Conservation (phyloP, 495 filamentous ascomycete genomes). For the Penicillium angulare region DNA sequence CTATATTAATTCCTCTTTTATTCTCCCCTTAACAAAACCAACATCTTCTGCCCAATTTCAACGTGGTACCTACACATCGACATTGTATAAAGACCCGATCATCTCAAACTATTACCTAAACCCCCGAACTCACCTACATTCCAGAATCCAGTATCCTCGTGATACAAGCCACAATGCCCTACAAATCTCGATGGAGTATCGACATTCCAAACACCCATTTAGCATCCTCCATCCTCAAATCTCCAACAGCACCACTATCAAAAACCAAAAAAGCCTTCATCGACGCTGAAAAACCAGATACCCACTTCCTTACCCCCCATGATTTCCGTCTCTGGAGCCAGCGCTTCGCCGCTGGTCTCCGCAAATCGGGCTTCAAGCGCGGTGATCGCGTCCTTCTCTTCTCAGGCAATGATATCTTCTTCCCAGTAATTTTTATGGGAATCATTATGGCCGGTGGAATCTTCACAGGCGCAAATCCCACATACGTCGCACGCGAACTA, state of each 20-base stretch:
- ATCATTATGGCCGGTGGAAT: constrained; percentile 75
- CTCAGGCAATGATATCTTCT: constrained; percentile 71
- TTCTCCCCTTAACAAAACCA: too few relatives aligned
- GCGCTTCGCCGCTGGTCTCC: constrained; percentile 69
- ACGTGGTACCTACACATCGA: background rate
- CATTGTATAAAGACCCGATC: background rate
- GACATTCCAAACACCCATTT: constrained; percentile 49
- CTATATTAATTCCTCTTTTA: too few relatives aligned
- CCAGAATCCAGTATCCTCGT: background rate
- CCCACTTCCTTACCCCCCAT: constrained; percentile 53
- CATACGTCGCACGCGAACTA: constrained; percentile 67
- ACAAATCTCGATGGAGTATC: constrained; percentile 50
- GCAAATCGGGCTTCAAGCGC: constrained; percentile 57
- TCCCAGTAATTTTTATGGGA: constrained; percentile 69
- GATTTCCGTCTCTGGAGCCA: constrained; percentile 68
- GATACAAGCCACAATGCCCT: constrained; percentile 40
- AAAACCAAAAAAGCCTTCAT: constrained; percentile 44
- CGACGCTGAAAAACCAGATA: constrained; percentile 55
- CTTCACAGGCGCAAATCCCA: constrained; percentile 78
- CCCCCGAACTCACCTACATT: background rate
- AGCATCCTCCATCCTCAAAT: constrained; percentile 49
- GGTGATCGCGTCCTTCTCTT: constrained; percentile 75
- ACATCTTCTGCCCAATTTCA: background rate
- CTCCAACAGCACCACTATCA: constrained; percentile 45
- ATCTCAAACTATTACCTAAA: background rate